These are phyloP conservation scores for Dichotomopilus funicola DNA, from an alignment of 2,329 filamentous ascomycete genomes.

Conservation along the genomic window DNA sequence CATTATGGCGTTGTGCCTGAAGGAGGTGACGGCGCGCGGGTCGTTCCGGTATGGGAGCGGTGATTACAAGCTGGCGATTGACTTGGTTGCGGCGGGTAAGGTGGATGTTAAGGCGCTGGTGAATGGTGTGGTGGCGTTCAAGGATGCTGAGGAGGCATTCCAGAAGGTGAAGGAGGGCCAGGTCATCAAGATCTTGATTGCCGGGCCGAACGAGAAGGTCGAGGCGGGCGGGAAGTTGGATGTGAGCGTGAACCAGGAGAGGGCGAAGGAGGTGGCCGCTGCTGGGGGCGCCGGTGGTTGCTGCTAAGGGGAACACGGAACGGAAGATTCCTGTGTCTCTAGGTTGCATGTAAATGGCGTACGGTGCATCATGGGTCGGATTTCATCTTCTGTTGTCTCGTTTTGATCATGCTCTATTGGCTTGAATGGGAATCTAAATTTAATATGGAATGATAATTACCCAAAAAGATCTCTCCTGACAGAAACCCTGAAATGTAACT, in stretches of 20 bases:
- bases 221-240: constrained; percentile 14
- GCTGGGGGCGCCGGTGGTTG: constrained; percentile 17
- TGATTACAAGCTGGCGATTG: constrained; percentile 78
- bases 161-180: constrained; percentile 78
- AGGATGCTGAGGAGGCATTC: constrained; percentile 80
- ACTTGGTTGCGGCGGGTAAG: constrained; percentile 65
- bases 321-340: not conserved
- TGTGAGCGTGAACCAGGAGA: constrained; percentile 17
- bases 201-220: constrained; percentile 56
- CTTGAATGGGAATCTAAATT: not conserved
- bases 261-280: constrained; percentile 17
- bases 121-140: constrained; percentile 69
- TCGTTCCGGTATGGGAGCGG: constrained; percentile 86
- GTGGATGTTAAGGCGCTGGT: constrained; percentile 80
- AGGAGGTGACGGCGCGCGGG: constrained; percentile 81
- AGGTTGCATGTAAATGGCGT: constrained; percentile 8
- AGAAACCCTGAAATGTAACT: too few relatives aligned
- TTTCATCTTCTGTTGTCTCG: not conserved
- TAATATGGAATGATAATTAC: not conserved
- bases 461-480: not conserved
- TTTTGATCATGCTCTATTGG: not conserved
- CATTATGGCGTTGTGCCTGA: constrained; percentile 81
- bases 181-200: constrained; percentile 64
- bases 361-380: not conserved
- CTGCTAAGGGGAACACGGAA: not conserved